These are phyloP conservation scores for Phytopythium boreale DNA, from an alignment of 352 stramenopile species.

Conservation along the genomic window DNA sequence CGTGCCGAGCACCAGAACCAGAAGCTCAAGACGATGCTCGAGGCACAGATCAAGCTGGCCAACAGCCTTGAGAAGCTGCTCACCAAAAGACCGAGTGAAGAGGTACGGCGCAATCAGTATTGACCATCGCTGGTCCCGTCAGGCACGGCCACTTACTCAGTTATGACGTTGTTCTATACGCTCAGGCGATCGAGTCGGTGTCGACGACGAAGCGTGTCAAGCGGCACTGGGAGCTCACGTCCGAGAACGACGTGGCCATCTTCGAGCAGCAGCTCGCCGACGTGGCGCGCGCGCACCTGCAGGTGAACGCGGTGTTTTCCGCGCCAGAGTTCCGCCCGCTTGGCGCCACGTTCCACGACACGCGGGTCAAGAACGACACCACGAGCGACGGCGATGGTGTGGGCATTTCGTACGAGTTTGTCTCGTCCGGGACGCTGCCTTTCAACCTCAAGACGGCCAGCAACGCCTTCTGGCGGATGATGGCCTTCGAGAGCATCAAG, in stretches of 20 bases:
- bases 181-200: conserved; percentile 12
- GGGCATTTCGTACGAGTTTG: conserved; percentile 30
- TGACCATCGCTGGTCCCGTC: background rate
- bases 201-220: conserved; percentile 17
- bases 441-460: conserved; percentile 25
- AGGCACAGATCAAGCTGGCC: conserved; percentile 21
- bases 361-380: conserved; percentile 14
- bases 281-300: conserved; percentile 13
- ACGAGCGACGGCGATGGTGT: conserved; percentile 15
- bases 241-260: conserved; percentile 22
- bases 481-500: conserved; percentile 23
- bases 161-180: background rate
- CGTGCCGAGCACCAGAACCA: conserved; percentile 28
- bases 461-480: conserved; percentile 32
- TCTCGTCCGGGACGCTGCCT: conserved; percentile 27
- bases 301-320: conserved; percentile 16
- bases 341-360: conserved; percentile 13
- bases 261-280: conserved; percentile 26
- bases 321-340: conserved; percentile 13
- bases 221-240: conserved; percentile 1
- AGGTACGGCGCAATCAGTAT: background rate
- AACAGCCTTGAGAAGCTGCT: conserved; percentile 23
- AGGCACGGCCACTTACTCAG: too few relatives aligned
- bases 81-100: conserved; percentile 11
- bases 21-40: conserved; percentile 34